Conservation (phyloP, 805 yeast species). For the Yamadazyma philogaea region DNA sequence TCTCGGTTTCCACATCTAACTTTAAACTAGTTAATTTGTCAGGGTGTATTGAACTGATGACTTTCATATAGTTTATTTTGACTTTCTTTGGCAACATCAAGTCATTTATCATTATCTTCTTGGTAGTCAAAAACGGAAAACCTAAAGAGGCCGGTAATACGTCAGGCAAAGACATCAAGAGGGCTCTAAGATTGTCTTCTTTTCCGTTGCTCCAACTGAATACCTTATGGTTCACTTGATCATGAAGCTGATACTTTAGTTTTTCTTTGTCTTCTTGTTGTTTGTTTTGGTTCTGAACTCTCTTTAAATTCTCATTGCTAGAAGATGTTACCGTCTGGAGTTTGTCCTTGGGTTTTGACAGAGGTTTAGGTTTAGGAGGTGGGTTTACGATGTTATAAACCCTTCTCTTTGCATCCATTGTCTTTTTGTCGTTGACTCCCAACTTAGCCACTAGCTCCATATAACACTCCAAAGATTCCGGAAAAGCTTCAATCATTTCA, state of each 20-base stretch:
- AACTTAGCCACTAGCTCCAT: conserved; percentile 54
- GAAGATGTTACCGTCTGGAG: conserved; percentile 1
- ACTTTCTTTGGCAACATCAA: conserved; percentile 87
- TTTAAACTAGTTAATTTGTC: conserved; percentile 59
- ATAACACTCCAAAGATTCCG: conserved; percentile 62
- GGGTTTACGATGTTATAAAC: conserved; percentile 68
- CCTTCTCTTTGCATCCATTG: conserved; percentile 80
- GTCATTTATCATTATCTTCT: conserved; percentile 57
- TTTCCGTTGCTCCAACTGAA: conserved; percentile 69
- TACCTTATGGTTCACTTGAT: conserved; percentile 54
- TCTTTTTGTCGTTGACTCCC: conserved; percentile 61
- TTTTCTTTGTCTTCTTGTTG: conserved; percentile 34
- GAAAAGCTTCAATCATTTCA: conserved; percentile 72
- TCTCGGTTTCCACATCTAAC: conserved; percentile 63
- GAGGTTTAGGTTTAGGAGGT: conserved; percentile 14
- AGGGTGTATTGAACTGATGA: conserved; percentile 74
- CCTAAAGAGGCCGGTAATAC: conserved; percentile 49
- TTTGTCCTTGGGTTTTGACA: conserved; percentile 4
- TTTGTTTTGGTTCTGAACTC: conserved; percentile 48
- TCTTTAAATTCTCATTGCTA: conserved; percentile 30
- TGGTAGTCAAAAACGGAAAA: conserved; percentile 26
- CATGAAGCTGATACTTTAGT: conserved; percentile 54
- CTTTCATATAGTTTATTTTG: conserved; percentile 78
- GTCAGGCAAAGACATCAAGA: conserved; percentile 64
- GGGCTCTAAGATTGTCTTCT: conserved; percentile 74